These are phyloP conservation scores for Ceratobasidium sp. DNA, from an alignment of 1,284 basidiomycete species.

Conservation along the genomic window DNA sequence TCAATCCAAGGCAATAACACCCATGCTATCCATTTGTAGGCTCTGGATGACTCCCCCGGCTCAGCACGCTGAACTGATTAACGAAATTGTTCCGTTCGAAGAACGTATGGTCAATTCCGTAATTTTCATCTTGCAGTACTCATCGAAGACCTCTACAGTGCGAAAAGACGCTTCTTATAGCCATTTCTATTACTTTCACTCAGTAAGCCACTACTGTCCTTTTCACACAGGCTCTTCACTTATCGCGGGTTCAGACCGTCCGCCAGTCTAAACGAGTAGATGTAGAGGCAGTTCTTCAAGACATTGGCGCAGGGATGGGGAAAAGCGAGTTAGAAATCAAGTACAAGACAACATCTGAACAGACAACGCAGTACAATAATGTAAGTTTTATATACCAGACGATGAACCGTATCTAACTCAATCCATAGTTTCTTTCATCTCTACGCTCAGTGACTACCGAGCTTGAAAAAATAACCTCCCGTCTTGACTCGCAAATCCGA, in stretches of 20 bases:
- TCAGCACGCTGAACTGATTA: not conserved
- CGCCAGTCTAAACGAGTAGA: not conserved
- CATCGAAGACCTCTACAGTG: too few species aligned
- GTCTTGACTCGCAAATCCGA: not conserved
- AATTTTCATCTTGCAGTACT: too few species aligned
- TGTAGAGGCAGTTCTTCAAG: not conserved
- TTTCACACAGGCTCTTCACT: too few species aligned
- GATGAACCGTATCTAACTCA: not conserved
- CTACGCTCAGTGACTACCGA: not conserved
- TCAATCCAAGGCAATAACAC: not conserved
- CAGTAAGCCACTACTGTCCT: too few species aligned
- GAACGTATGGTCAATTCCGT: not conserved
- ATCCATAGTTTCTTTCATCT: not conserved
- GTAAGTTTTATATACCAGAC: not conserved
- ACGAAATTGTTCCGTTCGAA: slow-evolving; percentile 6
- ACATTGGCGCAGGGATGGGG: slow-evolving; percentile 23
- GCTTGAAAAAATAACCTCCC: not conserved
- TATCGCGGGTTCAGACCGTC: too few species aligned
- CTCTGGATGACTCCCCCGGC: slow-evolving; percentile 3
- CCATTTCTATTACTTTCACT: too few species aligned
- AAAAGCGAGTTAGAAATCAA: slow-evolving; percentile 18
- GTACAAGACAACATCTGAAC: slow-evolving; percentile 14
- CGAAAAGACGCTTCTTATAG: too few species aligned
- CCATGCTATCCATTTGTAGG: not conserved
- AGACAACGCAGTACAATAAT: slow-evolving; percentile 5